Conservation (phyloP, 805 yeast species). For the Kuraishia cidri region DNA sequence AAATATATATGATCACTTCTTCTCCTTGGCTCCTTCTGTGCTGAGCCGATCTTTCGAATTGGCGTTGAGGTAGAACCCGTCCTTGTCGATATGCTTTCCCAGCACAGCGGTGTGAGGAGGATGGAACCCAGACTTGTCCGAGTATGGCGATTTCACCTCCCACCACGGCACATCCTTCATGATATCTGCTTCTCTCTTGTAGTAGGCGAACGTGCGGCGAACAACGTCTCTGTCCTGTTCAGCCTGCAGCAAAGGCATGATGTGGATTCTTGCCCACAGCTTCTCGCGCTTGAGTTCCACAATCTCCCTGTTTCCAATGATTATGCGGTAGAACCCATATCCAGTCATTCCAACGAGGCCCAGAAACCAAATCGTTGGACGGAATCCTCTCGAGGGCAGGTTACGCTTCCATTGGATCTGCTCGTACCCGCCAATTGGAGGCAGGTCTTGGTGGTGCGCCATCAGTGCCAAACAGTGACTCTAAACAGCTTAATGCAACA, state of each 20-base stretch:
- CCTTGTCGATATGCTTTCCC: slow-evolving; percentile 24
- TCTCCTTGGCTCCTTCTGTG: slow-evolving; percentile 1
- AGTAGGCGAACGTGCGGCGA: slow-evolving; percentile 58
- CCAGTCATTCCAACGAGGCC: slow-evolving; percentile 54
- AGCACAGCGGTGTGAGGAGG: slow-evolving; percentile 25
- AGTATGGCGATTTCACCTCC: slow-evolving; percentile 37
- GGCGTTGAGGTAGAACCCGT: slow-evolving; percentile 16
- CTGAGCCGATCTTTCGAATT: slow-evolving; percentile 20
- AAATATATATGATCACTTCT: neutral
- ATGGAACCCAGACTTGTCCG: slow-evolving; percentile 22
- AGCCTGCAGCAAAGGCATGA: slow-evolving; percentile 69
- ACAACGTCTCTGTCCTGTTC: slow-evolving; percentile 76
- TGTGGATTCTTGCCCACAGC: slow-evolving; percentile 66
- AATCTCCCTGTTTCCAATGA: slow-evolving; percentile 65
- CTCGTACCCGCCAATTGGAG: slow-evolving; percentile 82
- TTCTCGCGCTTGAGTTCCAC: slow-evolving; percentile 70
- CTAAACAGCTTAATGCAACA: no score
- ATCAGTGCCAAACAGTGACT: no score
- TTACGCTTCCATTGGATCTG: slow-evolving; percentile 86
- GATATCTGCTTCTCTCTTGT: slow-evolving; percentile 60
- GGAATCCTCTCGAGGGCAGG: slow-evolving; percentile 77
- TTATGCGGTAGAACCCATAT: slow-evolving; percentile 63
- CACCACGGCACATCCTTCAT: slow-evolving; percentile 57
- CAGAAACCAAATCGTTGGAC: slow-evolving; percentile 65
- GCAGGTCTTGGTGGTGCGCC: slow-evolving; percentile 79